A percentile compares a stretch with the other conserved stretches of the same genome.
phyloP scores from a whole-genome alignment of 2,329 filamentous ascomycete genomes.

The Elsinoe batatas region DNA sequence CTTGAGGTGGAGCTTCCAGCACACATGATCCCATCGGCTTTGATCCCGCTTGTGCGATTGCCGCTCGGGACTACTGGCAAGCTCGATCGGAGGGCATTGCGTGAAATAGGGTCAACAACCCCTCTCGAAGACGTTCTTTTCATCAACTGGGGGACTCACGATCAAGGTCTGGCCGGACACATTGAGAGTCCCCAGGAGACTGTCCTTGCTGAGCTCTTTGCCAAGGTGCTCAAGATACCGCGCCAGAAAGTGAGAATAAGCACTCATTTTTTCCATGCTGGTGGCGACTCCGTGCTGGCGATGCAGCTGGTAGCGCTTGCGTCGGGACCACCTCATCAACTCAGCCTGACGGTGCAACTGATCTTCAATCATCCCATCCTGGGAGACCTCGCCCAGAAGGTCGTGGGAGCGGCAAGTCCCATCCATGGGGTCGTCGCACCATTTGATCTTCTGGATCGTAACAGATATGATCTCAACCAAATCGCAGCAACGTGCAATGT shows the following conservation, averaged over 20 bases:
- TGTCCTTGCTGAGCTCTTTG: constrained; percentile 41
- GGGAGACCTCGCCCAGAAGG: neutral
- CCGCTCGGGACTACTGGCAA: neutral
- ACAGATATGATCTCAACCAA: neutral
- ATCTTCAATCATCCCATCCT: neutral
- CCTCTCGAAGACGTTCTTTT: neutral
- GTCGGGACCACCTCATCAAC: constrained; percentile 37
- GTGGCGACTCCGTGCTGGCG: constrained; percentile 50
- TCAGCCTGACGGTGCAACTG: constrained; percentile 27
- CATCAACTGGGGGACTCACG: neutral
- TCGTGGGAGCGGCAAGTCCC: neutral
- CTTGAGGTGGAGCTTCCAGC: neutral
- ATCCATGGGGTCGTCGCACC: neutral
- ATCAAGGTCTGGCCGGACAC: neutral
- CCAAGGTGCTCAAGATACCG: constrained; percentile 35
- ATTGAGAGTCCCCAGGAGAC: constrained; percentile 20
- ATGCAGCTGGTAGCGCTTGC: constrained; percentile 52
- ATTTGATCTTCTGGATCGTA: neutral
- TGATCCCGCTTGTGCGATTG: neutral
- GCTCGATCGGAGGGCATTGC: neutral
- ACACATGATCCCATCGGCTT: constrained; percentile 1
- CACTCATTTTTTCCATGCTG: constrained; percentile 51
- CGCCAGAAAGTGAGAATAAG: constrained; percentile 43
- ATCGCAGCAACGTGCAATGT: neutral
- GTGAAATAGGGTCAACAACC: neutral